Base-by-base conservation (phyloP, 495 filamentous ascomycete species). In the Letharia columbiana region DNA sequence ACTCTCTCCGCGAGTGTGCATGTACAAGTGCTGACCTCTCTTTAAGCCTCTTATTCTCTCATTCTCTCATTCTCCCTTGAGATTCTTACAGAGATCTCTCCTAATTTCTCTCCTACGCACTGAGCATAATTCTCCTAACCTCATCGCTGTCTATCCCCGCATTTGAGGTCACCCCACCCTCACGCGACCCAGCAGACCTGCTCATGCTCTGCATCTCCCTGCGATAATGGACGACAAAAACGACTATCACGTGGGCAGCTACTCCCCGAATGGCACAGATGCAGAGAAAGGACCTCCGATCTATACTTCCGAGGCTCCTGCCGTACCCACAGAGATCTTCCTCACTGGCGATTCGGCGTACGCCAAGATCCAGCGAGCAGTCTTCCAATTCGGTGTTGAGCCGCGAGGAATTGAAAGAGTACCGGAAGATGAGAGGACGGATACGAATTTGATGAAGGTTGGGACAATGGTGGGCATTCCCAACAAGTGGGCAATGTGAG, bases 351-450 rank as follows among this genome's bases (percentile, higher is more conserved):
- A 86, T 64, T 82, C 81, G 33, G 64, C 79, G 40, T 87, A 84
- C 70, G 89, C 88, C 28, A 89, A 82, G 75, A 67, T 89, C 8
- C 88, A 91, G 77, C 83, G 86, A 15, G 69, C 90, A 23, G 89
- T 87, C 0, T 87, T 83, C 8, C 85, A 81, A 68, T 82, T 87
- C 70, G 85, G 87, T 49, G 81, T 95, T 33, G 90, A 95, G 74
- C 86, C 82, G 76, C 81, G 91, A 71, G 91, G 91, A 60, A 89
- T 93, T 61, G 90, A 93, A 77, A 82, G 90, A 37, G 90, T 93
- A 59, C 89, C 89, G 0, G 83, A 84, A 47, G 79, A 86, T 66
- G 89, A 95, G 78, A 79, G 88, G 69, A 86, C 81, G 23, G 86
- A 90, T 74, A 83, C 79, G 49, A 85, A 80, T 41, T 80, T 88